Evolutionary conservation across 345 rosid species (phyloP).

Genomic region (Hypericum perforatum): DNA sequence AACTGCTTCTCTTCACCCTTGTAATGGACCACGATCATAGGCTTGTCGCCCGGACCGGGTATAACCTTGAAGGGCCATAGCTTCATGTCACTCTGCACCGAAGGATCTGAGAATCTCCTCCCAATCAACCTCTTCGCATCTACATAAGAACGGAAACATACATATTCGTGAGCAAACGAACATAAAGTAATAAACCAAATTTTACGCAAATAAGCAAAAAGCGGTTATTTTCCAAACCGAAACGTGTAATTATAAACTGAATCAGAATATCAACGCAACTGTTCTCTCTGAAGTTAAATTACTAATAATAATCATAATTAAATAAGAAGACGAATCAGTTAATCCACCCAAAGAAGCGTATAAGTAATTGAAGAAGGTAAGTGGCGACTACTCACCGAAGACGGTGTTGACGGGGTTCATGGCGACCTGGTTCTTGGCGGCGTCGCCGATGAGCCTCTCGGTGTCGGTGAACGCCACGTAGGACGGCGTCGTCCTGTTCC

Average conservation of each 20-base stretch:
- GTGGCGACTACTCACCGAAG: constrained; percentile 31
- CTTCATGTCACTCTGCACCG: constrained; percentile 32
- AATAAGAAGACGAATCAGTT: not conserved
- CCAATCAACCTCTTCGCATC: constrained; percentile 46
- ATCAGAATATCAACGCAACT: too few relatives aligned
- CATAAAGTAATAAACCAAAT: not conserved
- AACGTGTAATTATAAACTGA: too few relatives aligned
- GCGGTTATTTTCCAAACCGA: not conserved
- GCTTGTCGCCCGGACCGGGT: constrained; percentile 33
- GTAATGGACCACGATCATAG: constrained; percentile 34
- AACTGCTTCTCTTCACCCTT: constrained; percentile 41
- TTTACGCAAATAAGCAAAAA: not conserved
- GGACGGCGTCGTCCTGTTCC: constrained; percentile 63
- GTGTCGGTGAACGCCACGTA: constrained; percentile 58
- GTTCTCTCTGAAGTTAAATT: too few relatives aligned
- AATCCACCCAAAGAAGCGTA: not conserved
- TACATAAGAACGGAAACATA: not conserved
- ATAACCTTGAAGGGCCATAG: constrained; percentile 38
- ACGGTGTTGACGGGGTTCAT: constrained; percentile 69
- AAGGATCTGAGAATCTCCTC: constrained; percentile 30
- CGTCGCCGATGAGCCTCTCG: constrained; percentile 69
- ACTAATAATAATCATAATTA: too few relatives aligned
- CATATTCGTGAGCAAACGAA: not conserved
- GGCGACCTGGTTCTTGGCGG: constrained; percentile 78
- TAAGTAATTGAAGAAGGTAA: constrained; percentile 4